A percentile compares a stretch with the other conserved stretches of the same genome.
Evolutionary conservation across 441 rosid species (phyloP).

Genomic region (Croton laevigatus): DNA sequence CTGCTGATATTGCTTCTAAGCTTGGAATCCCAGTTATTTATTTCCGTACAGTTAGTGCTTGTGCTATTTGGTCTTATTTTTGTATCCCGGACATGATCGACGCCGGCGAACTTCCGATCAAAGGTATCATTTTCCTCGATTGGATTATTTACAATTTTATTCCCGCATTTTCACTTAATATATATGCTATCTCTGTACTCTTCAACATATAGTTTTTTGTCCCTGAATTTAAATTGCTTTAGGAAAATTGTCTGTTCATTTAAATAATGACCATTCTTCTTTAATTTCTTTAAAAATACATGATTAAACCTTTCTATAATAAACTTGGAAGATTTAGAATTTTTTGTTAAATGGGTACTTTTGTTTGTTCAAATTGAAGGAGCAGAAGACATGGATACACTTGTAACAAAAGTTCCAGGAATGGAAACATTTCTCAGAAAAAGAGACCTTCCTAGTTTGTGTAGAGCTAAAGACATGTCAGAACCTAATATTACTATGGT

Average conservation of each 20-base stretch:
- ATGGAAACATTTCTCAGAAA: slow-evolving; percentile 38
- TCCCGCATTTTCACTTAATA: too few species aligned
- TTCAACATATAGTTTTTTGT: too few species aligned
- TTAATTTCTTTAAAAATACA: too few species aligned
- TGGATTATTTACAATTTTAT: too few species aligned
- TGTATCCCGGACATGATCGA: slow-evolving; percentile 31
- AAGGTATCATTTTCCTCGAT: slow-evolving; percentile 21
- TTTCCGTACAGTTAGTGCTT: slow-evolving; percentile 35
- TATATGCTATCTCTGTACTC: too few species aligned
- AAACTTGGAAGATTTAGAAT: too few species aligned
- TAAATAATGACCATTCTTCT: too few species aligned
- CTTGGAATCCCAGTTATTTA: slow-evolving; percentile 19
- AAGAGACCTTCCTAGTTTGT: slow-evolving; percentile 51
- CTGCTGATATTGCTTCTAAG: slow-evolving; percentile 28
- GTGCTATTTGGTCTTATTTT: slow-evolving; percentile 31
- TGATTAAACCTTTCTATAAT: too few species aligned
- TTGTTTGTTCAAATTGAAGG: slow-evolving; percentile 17
- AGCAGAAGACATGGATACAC: slow-evolving; percentile 41
- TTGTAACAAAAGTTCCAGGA: slow-evolving; percentile 37
- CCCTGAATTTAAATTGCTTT: too few species aligned
- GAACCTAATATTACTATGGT: slow-evolving; percentile 5
- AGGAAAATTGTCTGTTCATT: too few species aligned
- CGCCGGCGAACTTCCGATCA: slow-evolving; percentile 41
- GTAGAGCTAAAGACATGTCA: slow-evolving; percentile 27
- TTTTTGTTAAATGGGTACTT: too few species aligned